phyloP scores from a whole-genome alignment of 768 basidiomycete genomes.

The Amanita thiersii region DNA sequence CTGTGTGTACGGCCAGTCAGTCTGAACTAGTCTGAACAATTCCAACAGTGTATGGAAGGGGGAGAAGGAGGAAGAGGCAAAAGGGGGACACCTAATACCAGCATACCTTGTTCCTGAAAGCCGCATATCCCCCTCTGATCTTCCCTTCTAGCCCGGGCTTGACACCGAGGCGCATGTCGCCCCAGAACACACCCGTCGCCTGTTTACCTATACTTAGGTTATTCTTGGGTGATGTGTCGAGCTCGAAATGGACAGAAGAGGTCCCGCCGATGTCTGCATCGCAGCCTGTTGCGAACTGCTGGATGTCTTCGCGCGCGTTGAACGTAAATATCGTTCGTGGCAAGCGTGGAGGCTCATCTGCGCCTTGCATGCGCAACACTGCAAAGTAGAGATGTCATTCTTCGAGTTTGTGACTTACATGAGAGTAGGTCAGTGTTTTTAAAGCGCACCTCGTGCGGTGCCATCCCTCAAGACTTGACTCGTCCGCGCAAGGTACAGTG shows the following conservation, averaged over 20 bases:
- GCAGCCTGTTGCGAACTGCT: slow-evolving; percentile 69
- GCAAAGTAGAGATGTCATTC: slow-evolving; percentile 5
- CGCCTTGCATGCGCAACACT: slow-evolving; percentile 76
- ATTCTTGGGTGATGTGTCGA: slow-evolving; percentile 45
- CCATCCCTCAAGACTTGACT: slow-evolving; percentile 26
- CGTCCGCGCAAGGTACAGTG: slow-evolving; percentile 30
- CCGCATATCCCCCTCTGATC: slow-evolving; percentile 83
- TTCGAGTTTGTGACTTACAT: not conserved
- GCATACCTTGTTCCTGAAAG: slow-evolving; percentile 75
- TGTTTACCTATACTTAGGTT: slow-evolving; percentile 35
- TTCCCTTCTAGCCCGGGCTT: slow-evolving; percentile 57
- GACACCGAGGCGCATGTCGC: slow-evolving; percentile 66
- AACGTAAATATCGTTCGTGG: slow-evolving; percentile 65
- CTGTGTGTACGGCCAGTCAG: slow-evolving; percentile 28
- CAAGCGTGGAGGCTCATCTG: slow-evolving; percentile 48
- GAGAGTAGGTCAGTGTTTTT: too few relatives aligned
- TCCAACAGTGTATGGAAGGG: not conserved
- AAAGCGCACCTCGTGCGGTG: slow-evolving; percentile 24
- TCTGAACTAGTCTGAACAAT: not conserved
- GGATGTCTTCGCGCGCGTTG: slow-evolving; percentile 48
- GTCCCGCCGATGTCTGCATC: slow-evolving; percentile 86
- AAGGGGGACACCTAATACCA: not conserved
- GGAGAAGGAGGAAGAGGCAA: not conserved
- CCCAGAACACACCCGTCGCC: slow-evolving; percentile 69
- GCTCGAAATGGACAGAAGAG: slow-evolving; percentile 68